Percentiles rank a stretch among this genome's conserved stretches.
Conservation (phyloP, 495 filamentous ascomycete species). For the Penicillium chermesinum region DNA sequence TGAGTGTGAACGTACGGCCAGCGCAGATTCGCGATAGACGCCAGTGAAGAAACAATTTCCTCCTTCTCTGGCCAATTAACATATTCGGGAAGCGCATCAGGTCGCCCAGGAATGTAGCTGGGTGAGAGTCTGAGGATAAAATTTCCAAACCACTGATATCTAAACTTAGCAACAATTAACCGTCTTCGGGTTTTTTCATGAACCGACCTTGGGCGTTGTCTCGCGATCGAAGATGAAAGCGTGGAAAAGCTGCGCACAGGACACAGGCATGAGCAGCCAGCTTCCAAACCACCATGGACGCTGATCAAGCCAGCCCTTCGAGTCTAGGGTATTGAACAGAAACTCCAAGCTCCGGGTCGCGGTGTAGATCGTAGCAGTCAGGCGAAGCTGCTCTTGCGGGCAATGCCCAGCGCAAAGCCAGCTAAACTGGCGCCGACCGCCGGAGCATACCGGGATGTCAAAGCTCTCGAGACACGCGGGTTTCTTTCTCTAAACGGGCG, state of each 20-base stretch:
- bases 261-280: conserved; percentile 92
- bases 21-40: conserved; percentile 68
- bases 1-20: conserved; percentile 69
- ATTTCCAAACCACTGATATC: conserved; percentile 56
- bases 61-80: conserved; percentile 71
- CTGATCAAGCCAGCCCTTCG: conserved; percentile 71
- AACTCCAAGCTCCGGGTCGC: conserved; percentile 79
- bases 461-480: conserved; percentile 61
- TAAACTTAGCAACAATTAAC: conserved; percentile 9
- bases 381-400: conserved; percentile 67
- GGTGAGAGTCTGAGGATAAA: conserved; percentile 69
- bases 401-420: conserved; percentile 73
- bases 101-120: conserved; percentile 71
- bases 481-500: conserved; percentile 76
- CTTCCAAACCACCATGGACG: conserved; percentile 89
- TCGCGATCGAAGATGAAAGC: conserved; percentile 91
- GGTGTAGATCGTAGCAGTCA: conserved; percentile 74
- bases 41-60: conserved; percentile 75
- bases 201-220: conserved; percentile 62
- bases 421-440: conserved; percentile 83
- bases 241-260: conserved; percentile 85
- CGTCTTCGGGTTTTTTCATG: background rate
- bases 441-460: conserved; percentile 79
- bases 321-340: conserved; percentile 75
- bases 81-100: conserved; percentile 58